Conservation (phyloP, 352 stramenopile genomes). For the Albugo candida region DNA sequence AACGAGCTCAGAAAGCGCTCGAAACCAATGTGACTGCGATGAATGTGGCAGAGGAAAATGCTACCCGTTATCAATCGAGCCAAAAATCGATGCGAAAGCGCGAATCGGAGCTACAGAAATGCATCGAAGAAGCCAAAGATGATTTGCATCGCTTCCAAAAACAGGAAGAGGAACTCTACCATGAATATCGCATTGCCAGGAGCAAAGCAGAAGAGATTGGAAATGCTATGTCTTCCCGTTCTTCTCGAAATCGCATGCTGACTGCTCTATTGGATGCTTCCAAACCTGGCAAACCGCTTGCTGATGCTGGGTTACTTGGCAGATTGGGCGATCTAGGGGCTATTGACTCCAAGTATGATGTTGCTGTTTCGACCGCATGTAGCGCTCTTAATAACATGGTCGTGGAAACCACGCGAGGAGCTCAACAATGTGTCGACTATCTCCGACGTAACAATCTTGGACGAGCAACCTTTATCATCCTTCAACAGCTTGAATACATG, state of each 20-base stretch:
- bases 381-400: constrained; percentile 93
- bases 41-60: constrained; percentile 43
- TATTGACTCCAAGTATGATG: constrained; percentile 93
- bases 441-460: constrained; percentile 90
- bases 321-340: constrained; percentile 93
- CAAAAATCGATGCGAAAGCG: constrained; percentile 13
- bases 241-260: constrained; percentile 60
- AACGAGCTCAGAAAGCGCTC: constrained; percentile 18
- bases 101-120: background rate
- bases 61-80: background rate
- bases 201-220: constrained; percentile 64
- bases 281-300: constrained; percentile 76
- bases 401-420: constrained; percentile 89
- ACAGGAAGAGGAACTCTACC: constrained; percentile 27
- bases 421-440: constrained; percentile 90
- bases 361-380: constrained; percentile 96
- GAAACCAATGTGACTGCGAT: constrained; percentile 19
- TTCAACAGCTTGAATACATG: constrained; percentile 91
- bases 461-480: constrained; percentile 92
- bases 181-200: constrained; percentile 40
- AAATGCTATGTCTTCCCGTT: constrained; percentile 39
- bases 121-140: constrained; percentile 21
- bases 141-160: constrained; percentile 66
- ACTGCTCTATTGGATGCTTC: constrained; percentile 83
- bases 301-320: constrained; percentile 84